Percentiles rank a stretch among this genome's conserved stretches.
phyloP scores from a whole-genome alignment of 1,139 yeast species.

The Kluyveromyces marxianus region DNA sequence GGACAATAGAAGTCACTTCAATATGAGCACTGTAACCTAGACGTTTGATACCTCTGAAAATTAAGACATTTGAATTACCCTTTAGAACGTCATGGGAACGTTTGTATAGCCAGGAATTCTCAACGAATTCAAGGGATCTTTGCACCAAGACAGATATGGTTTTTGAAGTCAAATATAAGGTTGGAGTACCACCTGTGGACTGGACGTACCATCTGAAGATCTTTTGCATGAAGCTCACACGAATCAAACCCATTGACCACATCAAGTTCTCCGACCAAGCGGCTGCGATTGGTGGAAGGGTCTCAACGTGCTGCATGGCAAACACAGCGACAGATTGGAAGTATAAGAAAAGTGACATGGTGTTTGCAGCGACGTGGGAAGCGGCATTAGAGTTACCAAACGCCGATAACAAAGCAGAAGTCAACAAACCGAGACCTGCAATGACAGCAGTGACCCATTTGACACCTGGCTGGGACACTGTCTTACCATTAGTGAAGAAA shows the following conservation, averaged over 20 bases:
- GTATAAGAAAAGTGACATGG: slow-evolving; percentile 64
- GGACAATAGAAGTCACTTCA: slow-evolving; percentile 67
- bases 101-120: slow-evolving; percentile 20
- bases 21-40: slow-evolving; percentile 59
- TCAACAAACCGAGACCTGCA: slow-evolving; percentile 68
- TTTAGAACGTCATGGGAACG: slow-evolving; percentile 33
- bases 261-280: slow-evolving; percentile 78
- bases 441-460: slow-evolving; percentile 80
- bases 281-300: slow-evolving; percentile 71
- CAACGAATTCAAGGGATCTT: slow-evolving; percentile 41
- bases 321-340: slow-evolving; percentile 73
- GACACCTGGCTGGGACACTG: slow-evolving; percentile 67
- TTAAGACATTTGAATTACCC: slow-evolving; percentile 42
- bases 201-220: slow-evolving; percentile 78
- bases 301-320: slow-evolving; percentile 63
- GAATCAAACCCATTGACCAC: slow-evolving; percentile 80
- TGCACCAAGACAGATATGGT: slow-evolving; percentile 61
- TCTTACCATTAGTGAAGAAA: slow-evolving; percentile 61
- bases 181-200: slow-evolving; percentile 69
- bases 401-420: slow-evolving; percentile 60
- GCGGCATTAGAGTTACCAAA: slow-evolving; percentile 78
- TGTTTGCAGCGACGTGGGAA: slow-evolving; percentile 67
- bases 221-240: slow-evolving; percentile 61
- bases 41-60: slow-evolving; percentile 70
- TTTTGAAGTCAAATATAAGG: slow-evolving; percentile 49